Evolutionary conservation across 352 stramenopile genomes (phyloP), one percentile per base, ranked within the genome.

Genomic region (Globisporangium paroecandrum): DNA sequence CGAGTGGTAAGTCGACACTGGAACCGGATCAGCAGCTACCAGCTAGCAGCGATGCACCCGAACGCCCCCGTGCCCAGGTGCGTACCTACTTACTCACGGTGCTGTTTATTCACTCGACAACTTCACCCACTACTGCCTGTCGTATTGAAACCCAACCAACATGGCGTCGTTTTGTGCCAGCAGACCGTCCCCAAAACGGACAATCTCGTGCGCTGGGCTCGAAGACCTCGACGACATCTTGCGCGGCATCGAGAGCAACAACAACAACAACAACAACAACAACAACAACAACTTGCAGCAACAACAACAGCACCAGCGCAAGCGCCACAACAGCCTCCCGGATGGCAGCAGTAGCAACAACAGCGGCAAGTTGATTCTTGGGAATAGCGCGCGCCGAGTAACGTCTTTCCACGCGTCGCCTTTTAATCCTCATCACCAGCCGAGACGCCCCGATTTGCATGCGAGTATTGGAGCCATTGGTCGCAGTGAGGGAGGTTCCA

Each of bases 171-270:
- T 34, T 15, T 51, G 43, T 13, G 20, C 29, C 58, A 29, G 18
- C 70, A 89, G 81, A 62, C 77, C 79, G 10, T 81, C 82, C 58
- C 82, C 81, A 54, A 91, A 93, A 55, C 81, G 83, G 62, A 82
- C 77, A 38, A 76, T 79, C 18, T 82, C 85, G 32, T 80, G 78
- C 63, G 83, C 85, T 2, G 83, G 82, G 18, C 59, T 90, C 1
- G 75, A 90, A 62, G 71, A 87, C 64, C 69, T 84, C 13, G 76
- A 87, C 47, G 69, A 77, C 43, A 64, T 85, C 4, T 49, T 87
- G 34, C 65, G 74, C 55, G 67, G 60, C 53, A 64, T 71, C 9
- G 72, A 81, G 36, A 64, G n/a, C 27, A 22, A 32, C 10, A 46
- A 15, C 46, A 43, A 15, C 43, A 68, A 20, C 41, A 27, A 3